A percentile compares a stretch with the other conserved stretches of the same genome.
Conservation (phyloP, 257 asterid genomes). For the Solanum acaule region DNA sequence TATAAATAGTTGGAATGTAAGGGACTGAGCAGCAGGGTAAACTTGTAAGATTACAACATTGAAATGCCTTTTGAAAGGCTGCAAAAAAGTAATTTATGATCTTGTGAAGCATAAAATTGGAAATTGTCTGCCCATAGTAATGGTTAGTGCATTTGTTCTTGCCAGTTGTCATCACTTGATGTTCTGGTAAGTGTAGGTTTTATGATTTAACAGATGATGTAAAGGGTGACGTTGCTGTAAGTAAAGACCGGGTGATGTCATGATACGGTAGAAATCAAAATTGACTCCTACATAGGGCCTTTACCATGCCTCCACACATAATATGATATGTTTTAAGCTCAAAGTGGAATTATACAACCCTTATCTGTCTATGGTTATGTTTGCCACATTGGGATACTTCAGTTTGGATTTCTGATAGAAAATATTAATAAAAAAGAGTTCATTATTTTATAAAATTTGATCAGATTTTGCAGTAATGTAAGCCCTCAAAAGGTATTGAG, state of each 20-base stretch:
- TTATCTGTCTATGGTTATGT: neutral
- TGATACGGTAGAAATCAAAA: neutral
- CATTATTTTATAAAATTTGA: neutral
- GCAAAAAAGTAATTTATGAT: neutral
- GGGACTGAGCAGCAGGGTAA: neutral
- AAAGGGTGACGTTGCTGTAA: neutral
- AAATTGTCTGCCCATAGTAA: neutral
- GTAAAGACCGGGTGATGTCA: neutral
- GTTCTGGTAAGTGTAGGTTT: neutral
- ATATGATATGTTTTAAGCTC: neutral
- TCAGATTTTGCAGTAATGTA: neutral
- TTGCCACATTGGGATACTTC: neutral
- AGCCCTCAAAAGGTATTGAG: neutral
- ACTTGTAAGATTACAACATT: neutral
- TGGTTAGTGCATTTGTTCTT: neutral
- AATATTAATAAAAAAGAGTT: neutral
- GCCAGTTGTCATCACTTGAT: neutral
- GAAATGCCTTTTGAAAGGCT: neutral
- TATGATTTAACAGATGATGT: neutral
- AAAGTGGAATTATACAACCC: neutral
- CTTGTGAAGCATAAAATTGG: neutral
- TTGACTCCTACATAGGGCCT: neutral
- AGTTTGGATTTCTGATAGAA: neutral
- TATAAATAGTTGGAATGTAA: neutral
- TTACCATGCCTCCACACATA: neutral